phyloP scores from a whole-genome alignment of 176 grass and related monocot genomes.

The Otatea glauca region DNA sequence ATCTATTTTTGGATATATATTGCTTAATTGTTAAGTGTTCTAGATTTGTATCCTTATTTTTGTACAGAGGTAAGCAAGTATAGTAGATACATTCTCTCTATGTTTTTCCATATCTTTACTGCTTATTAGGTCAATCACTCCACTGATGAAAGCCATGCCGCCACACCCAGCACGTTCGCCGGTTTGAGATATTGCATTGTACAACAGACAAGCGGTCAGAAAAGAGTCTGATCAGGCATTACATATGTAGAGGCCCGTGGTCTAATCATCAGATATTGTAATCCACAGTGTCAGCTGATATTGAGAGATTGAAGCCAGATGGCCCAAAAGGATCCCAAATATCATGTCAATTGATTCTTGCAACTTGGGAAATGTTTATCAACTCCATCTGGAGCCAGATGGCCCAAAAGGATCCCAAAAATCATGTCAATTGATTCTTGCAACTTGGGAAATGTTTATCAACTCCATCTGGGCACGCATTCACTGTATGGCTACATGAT shows the following conservation, averaged over 20 bases:
- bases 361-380: not conserved
- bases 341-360: not conserved
- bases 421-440: not conserved
- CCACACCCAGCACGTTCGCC: constrained; percentile 1
- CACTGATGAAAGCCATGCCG: not conserved
- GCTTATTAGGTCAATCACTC: not conserved
- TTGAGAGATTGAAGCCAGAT: not conserved
- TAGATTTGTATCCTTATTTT: not conserved
- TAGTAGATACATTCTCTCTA: not conserved
- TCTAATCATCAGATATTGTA: constrained; percentile 12
- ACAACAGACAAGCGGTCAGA: not conserved
- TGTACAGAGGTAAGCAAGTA: not conserved
- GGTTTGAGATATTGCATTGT: not conserved
- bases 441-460: not conserved
- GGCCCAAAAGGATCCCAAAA: not conserved
- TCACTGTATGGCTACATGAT: not conserved
- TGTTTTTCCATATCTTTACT: not conserved
- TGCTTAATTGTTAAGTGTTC: not conserved
- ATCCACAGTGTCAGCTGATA: not conserved
- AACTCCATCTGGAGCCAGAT: not conserved
- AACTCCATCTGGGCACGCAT: not conserved
- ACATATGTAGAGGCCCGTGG: not conserved
- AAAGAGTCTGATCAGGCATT: not conserved
- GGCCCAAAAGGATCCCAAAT: not conserved
- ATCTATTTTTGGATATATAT: not conserved